Conservation (phyloP, 179 eudicot genomes). For the Actinidia polygama region DNA sequence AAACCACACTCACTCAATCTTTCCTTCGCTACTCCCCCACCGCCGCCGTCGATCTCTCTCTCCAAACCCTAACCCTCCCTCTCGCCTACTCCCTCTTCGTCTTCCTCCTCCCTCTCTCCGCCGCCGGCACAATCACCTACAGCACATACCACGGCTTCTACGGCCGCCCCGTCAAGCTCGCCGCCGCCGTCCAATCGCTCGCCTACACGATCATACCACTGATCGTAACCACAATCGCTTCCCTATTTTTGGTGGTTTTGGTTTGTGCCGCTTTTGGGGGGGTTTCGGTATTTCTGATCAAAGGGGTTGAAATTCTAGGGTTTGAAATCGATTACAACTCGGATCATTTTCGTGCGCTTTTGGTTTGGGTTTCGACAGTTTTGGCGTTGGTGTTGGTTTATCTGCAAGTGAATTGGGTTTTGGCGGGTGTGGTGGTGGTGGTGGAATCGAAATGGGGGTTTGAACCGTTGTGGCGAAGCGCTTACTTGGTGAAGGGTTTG, state of each 20-base stretch:
- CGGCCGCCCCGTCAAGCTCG: conserved; percentile 67
- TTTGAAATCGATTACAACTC: conserved; percentile 34
- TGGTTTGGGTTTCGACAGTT: too few species aligned
- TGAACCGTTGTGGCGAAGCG: conserved; percentile 54
- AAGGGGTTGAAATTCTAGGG: conserved; percentile 30
- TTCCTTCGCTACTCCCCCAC: conserved; percentile 24
- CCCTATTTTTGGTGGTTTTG: conserved; percentile 23
- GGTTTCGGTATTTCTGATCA: conserved; percentile 16
- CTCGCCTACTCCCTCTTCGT: neutral
- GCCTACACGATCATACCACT: conserved; percentile 44
- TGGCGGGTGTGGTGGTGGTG: conserved; percentile 59
- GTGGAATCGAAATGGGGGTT: conserved; percentile 74
- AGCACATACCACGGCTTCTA: conserved; percentile 72
- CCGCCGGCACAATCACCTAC: conserved; percentile 57
- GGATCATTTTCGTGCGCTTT: conserved; percentile 28
- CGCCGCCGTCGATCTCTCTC: too few species aligned
- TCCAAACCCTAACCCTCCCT: too few species aligned
- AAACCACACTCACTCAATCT: neutral
- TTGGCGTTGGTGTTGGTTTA: conserved; percentile 2
- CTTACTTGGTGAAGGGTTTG: conserved; percentile 58
- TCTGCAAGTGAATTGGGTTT: conserved; percentile 51
- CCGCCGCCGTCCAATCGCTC: conserved; percentile 48
- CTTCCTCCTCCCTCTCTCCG: conserved; percentile 43
- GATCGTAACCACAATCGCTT: conserved; percentile 35
- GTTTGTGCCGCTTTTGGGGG: conserved; percentile 24